Base-by-base conservation (phyloP, 164 flowering plant species). In the Chimonanthus salicifolius region DNA sequence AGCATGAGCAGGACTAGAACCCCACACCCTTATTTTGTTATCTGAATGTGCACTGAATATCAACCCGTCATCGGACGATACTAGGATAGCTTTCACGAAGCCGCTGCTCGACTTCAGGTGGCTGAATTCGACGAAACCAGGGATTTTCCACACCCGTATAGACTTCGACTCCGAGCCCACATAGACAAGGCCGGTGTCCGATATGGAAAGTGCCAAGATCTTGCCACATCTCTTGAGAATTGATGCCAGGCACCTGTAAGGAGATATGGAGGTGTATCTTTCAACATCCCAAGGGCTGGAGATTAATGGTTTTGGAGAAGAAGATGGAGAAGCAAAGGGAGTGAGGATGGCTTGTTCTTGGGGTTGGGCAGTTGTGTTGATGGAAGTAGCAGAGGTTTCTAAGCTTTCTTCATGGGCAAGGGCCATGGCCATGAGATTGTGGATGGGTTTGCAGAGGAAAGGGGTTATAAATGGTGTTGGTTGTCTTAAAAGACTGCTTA, bases 261-360 rank as follows among this genome's bases (percentile, higher is more conserved):
- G 51, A 20, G 49, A 44, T 2, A 49, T 67, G 13, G 49, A 16
- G 44, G 13, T 7, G 50, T 67, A 16, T 66, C 44, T 63, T 63
- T 63, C 13, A n/a, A 67, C n/a, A n/a, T 46, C 49, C 70, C 70
- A 67, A 15, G 70, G 70, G 70, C 70, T 67, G 15, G 51, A 45
- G 70, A 67, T 11, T 18, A 9, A 15, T 13, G 49, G 49, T 8
- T 48, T 48, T 44, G 70, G 70, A 46, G 70, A 67, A 5, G 70
- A 11, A 45, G 13, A 13, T 44, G 70, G 70, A 46, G 70, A 67
- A 4, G 67, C 18, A 18, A 63, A 5, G 1, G 66, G 66, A 33
- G 66, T 63, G 66, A 16, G 20, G 18, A 20, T 4, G 16, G 43
- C 18, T 13, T 66, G 69, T 43, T 66, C 68, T 33, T 66, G 46